Evolutionary conservation across 495 filamentous ascomycete genomes (phyloP).

Genomic region (Halenospora varia): DNA sequence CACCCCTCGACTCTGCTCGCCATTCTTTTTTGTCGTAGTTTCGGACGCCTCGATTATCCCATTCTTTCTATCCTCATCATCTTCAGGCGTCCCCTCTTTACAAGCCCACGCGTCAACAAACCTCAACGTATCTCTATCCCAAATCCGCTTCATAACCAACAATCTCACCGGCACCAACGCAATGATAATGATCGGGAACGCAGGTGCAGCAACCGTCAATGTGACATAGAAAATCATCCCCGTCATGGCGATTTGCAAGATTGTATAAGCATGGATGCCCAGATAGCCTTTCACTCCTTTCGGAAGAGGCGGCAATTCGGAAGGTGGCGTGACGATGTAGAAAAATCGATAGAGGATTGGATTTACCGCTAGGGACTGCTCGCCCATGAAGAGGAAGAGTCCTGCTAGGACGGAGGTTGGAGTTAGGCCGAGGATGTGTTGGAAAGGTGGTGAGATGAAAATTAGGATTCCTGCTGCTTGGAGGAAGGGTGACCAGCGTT

Average conservation of each 20-base stretch:
- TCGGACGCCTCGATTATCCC: background rate
- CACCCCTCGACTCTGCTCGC: background rate
- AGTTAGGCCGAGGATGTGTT: slow-evolving; percentile 64
- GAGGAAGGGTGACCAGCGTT: slow-evolving; percentile 63
- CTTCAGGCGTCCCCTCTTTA: slow-evolving; percentile 59
- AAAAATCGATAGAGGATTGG: slow-evolving; percentile 63
- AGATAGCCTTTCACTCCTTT: slow-evolving; percentile 40
- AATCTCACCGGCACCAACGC: slow-evolving; percentile 60
- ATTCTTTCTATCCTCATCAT: slow-evolving; percentile 43
- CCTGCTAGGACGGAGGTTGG: slow-evolving; percentile 67
- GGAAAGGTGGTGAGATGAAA: slow-evolving; percentile 63
- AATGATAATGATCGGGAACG: slow-evolving; percentile 66
- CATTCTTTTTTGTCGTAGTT: background rate
- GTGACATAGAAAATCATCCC: slow-evolving; percentile 61
- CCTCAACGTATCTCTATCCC: slow-evolving; percentile 55
- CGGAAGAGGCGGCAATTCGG: slow-evolving; percentile 58
- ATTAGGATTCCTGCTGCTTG: slow-evolving; percentile 57
- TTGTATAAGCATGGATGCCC: slow-evolving; percentile 60
- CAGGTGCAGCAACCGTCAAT: slow-evolving; percentile 58
- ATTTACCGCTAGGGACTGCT: slow-evolving; percentile 66
- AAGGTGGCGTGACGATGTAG: slow-evolving; percentile 59
- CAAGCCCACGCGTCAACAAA: slow-evolving; percentile 73
- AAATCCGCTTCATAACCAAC: slow-evolving; percentile 59
- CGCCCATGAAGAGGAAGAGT: slow-evolving; percentile 70
- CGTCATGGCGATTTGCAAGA: slow-evolving; percentile 57